Conservation (phyloP, 2,329 filamentous ascomycete species). For the Lecanosticta acicola region DNA sequence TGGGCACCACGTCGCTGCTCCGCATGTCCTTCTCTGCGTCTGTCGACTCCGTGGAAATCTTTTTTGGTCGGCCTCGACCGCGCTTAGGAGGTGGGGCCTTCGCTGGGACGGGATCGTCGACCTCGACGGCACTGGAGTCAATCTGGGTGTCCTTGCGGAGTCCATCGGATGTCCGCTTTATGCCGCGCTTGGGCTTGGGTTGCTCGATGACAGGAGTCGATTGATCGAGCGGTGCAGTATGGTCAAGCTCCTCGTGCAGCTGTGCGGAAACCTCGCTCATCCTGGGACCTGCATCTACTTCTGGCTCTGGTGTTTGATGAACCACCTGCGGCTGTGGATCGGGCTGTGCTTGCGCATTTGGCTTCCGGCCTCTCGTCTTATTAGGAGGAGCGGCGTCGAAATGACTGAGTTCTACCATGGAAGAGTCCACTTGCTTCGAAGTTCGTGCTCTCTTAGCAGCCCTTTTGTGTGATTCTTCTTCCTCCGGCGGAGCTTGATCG, state of each 20-base stretch:
- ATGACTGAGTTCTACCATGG: slow-evolving; percentile 24
- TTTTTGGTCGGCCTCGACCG: slow-evolving; percentile 20
- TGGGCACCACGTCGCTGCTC: slow-evolving; percentile 1
- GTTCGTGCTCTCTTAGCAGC: slow-evolving; percentile 14
- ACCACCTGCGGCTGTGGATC: slow-evolving; percentile 16
- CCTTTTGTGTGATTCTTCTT: slow-evolving; percentile 18
- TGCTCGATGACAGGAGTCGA: slow-evolving; percentile 23
- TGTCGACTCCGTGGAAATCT: slow-evolving; percentile 10
- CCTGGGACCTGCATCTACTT: slow-evolving; percentile 11
- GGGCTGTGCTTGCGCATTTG: slow-evolving; percentile 27
- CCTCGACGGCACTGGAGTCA: slow-evolving; percentile 19
- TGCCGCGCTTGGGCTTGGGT: slow-evolving; percentile 26
- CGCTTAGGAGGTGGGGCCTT: slow-evolving; percentile 27
- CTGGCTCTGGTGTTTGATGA: slow-evolving; percentile 15
- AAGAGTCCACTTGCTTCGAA: slow-evolving; percentile 28
- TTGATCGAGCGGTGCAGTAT: slow-evolving; percentile 23
- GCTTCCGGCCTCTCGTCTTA: slow-evolving; percentile 27
- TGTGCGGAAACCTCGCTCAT: slow-evolving; percentile 27
- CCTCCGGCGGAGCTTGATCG: slow-evolving; percentile 12
- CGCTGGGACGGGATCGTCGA: slow-evolving; percentile 19
- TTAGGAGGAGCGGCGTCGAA: slow-evolving; percentile 23
- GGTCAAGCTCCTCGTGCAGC: slow-evolving; percentile 31
- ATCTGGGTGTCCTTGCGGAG: slow-evolving; percentile 24
- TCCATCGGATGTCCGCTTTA: slow-evolving; percentile 38
- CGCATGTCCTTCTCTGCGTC: slow-evolving; percentile 5